Evolutionary conservation across 2,329 filamentous ascomycete species (phyloP), one percentile per base, ranked within the genome.

Genomic region (Phyllosticta paracitricarpa): DNA sequence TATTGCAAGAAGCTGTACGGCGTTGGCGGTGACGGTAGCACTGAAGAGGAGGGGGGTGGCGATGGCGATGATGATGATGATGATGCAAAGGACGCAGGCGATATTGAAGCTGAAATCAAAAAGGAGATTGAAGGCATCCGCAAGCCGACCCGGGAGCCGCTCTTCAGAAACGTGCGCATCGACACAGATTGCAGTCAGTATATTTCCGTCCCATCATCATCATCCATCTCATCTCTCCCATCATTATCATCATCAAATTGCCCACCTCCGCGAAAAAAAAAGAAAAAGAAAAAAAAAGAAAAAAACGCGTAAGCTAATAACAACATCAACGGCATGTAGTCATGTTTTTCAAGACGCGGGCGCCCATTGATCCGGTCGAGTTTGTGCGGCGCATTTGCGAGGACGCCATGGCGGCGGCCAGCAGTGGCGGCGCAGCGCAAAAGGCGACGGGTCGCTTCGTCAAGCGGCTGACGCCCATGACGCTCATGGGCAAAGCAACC

Each of bases 61-160:
- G 70, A 57, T 30, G 70, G 72, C 10, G 73, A 67, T 10, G 75
- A 68, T 2, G 75, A 73, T 3, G 77, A 77, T 19, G 79, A 79
- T 55, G 70, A 69, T 19, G 68, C 66, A 19, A 70, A 67, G 7
- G 69, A 68, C 10, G 70, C 67, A 17, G 71, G 66, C 61, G 88
- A 91, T 66, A 90, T 94, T 66, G 89, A 91, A 69, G 80, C 83
- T 4, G 82, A 85, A 28, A 89, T 94, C 66, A 72, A 84, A 66
- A 85, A 84, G 69, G 90, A 94, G 73, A 73, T 94, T n/a, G 81
- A 80, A 28, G 79, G 77, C 2, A 81, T 91, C 67, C 84, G 82
- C 63, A 78, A 76, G 65, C 78, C 79, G 63, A 68, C 70, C 59
- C 73, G 71, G 26, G 76, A 78, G 62, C 77, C 78, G 61, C 72